These are phyloP conservation scores for Thielaviopsis cerberus DNA, from an alignment of 2,329 filamentous ascomycete genomes.

Conservation along the genomic window DNA sequence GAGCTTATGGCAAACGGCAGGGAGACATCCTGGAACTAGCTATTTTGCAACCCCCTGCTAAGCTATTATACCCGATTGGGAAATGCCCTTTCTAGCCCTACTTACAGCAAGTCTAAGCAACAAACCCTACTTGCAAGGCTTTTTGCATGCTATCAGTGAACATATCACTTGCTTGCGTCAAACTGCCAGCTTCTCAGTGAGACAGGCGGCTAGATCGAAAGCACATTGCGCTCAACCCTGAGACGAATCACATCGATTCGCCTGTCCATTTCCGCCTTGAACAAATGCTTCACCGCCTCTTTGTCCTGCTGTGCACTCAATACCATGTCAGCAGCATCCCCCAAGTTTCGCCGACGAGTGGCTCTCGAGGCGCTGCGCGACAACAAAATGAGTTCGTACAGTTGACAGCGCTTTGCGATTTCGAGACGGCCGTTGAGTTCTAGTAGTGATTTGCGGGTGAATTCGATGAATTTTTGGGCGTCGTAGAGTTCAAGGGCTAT, in stretches of 20 bases:
- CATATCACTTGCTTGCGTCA: too few relatives aligned
- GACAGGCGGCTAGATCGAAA: not conserved
- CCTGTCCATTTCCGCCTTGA: not conserved
- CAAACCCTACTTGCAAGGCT: too few relatives aligned
- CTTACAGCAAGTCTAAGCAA: not conserved
- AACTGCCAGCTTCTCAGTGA: too few relatives aligned
- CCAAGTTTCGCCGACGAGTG: not conserved
- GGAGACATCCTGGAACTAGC: not conserved
- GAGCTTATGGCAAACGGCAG: not conserved
- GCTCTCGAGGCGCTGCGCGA: constrained; percentile 1
- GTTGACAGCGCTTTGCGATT: not conserved
- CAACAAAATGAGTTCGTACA: not conserved
- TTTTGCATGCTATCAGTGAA: too few relatives aligned
- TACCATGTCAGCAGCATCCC: constrained; percentile 2
- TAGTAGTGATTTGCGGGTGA: not conserved
- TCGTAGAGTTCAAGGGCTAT: not conserved
- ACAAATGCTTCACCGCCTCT: not conserved
- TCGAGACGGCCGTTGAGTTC: constrained; percentile 1
- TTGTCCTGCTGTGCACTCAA: not conserved
- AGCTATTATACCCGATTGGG: not conserved
- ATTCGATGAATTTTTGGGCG: not conserved
- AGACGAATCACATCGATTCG: not conserved
- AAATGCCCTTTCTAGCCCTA: not conserved
- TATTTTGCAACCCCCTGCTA: not conserved
- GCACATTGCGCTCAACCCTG: not conserved